Conservation (phyloP, 441 rosid species). For the Isatis lusitanica region DNA sequence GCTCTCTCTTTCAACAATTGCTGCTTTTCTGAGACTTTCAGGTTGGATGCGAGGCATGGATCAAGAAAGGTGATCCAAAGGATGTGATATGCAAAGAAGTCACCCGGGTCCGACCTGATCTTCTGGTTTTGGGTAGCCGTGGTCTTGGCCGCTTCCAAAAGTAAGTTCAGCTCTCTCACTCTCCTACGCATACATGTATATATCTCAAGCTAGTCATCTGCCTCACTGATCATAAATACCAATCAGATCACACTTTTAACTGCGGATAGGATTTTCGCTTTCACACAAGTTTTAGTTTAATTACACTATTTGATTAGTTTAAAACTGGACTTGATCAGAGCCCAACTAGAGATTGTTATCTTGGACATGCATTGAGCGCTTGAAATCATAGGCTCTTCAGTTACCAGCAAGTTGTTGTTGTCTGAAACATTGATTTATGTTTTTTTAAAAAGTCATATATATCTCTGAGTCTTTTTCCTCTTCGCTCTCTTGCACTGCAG, state of each 20-base stretch:
- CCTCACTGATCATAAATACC: not conserved
- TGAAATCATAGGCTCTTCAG: not conserved
- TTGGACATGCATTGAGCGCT: not conserved
- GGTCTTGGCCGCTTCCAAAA: conserved; percentile 92
- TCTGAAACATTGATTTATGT: not conserved
- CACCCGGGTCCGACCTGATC: conserved; percentile 71
- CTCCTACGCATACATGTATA: not conserved
- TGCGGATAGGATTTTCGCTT: not conserved
- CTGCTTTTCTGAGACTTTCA: conserved; percentile 26
- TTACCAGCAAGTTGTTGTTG: not conserved
- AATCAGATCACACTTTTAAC: not conserved
- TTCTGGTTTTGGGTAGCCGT: conserved; percentile 80
- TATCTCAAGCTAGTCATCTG: not conserved
- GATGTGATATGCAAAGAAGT: conserved; percentile 88
- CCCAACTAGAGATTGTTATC: not conserved
- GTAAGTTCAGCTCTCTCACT: conserved; percentile 34
- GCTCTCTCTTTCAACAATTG: too few relatives aligned
- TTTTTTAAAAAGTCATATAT: too few relatives aligned
- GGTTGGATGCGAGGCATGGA: conserved; percentile 88
- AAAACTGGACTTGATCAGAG: not conserved
- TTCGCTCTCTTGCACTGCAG: conserved; percentile 40
- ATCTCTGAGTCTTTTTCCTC: not conserved
- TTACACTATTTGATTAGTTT: not conserved
- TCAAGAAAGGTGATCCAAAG: conserved; percentile 84
- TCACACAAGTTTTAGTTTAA: not conserved